Percentiles rank a stretch among this genome's conserved stretches.
These are phyloP conservation scores for Cynanchum wilfordii DNA, from an alignment of 257 asterid genomes.

Conservation along the genomic window DNA sequence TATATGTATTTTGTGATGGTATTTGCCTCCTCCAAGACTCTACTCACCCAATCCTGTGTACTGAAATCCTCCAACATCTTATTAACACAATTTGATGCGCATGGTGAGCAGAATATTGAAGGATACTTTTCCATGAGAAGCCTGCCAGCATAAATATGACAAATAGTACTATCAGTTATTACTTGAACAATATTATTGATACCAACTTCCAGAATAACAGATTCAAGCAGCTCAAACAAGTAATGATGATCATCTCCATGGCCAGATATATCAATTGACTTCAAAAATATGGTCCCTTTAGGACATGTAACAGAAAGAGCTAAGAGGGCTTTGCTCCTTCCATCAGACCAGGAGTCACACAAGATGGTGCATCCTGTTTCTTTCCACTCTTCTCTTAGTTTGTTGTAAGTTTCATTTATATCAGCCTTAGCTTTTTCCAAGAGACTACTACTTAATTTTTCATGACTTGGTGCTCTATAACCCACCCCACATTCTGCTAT, in stretches of 20 bases:
- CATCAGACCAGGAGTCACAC: constrained; percentile 39
- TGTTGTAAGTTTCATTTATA: constrained; percentile 19
- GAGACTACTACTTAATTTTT: constrained; percentile 25
- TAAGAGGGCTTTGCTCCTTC: constrained; percentile 24
- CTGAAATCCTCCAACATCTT: constrained; percentile 38
- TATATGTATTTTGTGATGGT: constrained; percentile 26
- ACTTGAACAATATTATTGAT: constrained; percentile 34
- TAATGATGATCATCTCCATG: constrained; percentile 34
- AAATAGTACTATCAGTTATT: constrained; percentile 26
- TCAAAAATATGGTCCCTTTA: constrained; percentile 37
- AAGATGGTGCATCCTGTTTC: constrained; percentile 39
- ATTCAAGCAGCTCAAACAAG: constrained; percentile 34
- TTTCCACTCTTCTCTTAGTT: constrained; percentile 33
- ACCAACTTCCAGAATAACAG: constrained; percentile 39
- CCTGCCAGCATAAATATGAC: constrained; percentile 34
- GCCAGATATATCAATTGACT: constrained; percentile 32
- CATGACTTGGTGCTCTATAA: constrained; percentile 34
- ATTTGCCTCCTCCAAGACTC: constrained; percentile 39
- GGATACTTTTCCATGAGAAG: constrained; percentile 40
- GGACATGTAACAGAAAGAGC: constrained; percentile 37
- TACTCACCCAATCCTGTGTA: constrained; percentile 35
- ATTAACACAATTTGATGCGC: constrained; percentile 36
- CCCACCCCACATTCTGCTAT: constrained; percentile 37
- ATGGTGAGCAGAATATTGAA: constrained; percentile 42
- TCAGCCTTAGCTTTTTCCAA: constrained; percentile 31